Evolutionary conservation across 2,329 filamentous ascomycete species (phyloP), one percentile per base, ranked within the genome.

Genomic region (Arthrobotrys conoides): DNA sequence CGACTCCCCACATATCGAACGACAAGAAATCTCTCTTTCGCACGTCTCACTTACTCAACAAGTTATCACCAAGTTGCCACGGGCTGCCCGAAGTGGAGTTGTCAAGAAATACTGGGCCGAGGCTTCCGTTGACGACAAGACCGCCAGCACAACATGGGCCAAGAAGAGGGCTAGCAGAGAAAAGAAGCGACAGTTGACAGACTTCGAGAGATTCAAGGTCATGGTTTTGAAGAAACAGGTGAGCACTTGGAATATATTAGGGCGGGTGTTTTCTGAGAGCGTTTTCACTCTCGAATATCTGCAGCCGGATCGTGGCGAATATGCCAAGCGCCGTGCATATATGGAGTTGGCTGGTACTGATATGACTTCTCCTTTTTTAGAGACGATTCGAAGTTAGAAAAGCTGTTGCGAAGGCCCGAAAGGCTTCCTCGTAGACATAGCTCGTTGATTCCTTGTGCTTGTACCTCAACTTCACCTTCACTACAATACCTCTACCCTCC

Each of bases 181-280:
- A 87, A 92, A 93, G 88, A 92, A 96, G 89, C 92, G 92, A 88
- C 90, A 90, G 84, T 89, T 99, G 83, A 96, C 91, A 87, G 96
- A 99, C 90, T 99, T 99, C 86, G 96, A 99, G 90, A 92, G 96
- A 87, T 99, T 98, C 93, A 97, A 99, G 93, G 96, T 98, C 84
- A 90, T 98, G 91, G 92, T 95, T 87, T 90, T 98, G 88, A 96
- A 95, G 92, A 99, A 99, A 91, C 94, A 97, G 92, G 93, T 94
- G 86, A 83, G 89, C 65, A 30, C 0, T n/a, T 5, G 10, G 8
- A 44, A 53, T 41, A n/a, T 38, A 0, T 41, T 14, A 5, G 18
- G 24, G 24, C 9, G 10, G 3, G 18, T 5, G n/a, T 1, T 24
- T 44, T 1, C 36, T 10, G 5, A 4, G 27, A 0, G 53, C 38